phyloP scores from a whole-genome alignment of 768 basidiomycete genomes.

The Boletus reticuloceps region DNA sequence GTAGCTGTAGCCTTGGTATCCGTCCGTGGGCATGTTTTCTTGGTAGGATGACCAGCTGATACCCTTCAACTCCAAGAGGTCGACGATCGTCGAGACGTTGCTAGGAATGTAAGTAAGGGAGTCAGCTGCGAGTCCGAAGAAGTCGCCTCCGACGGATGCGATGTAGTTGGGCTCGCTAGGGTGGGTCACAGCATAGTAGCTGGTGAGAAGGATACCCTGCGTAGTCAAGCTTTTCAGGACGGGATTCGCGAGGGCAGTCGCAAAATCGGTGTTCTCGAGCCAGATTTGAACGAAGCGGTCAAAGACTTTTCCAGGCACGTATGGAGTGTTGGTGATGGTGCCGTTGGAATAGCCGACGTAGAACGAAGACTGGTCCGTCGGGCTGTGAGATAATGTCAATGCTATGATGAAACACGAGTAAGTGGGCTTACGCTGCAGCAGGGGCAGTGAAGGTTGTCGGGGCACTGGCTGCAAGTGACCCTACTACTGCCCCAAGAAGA shows the following conservation, averaged over 20 bases:
- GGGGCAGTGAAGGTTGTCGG: slow-evolving; percentile 26
- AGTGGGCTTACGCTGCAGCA: slow-evolving; percentile 27
- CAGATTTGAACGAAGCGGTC: slow-evolving; percentile 53
- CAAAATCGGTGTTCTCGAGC: slow-evolving; percentile 60
- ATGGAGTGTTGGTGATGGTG: slow-evolving; percentile 38
- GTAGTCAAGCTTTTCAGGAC: slow-evolving; percentile 39
- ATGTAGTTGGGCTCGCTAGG: slow-evolving; percentile 59
- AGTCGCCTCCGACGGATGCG: not conserved
- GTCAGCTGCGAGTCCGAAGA: not conserved
- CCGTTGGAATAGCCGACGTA: slow-evolving; percentile 42
- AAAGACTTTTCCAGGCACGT: slow-evolving; percentile 42
- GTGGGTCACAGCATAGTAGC: slow-evolving; percentile 50
- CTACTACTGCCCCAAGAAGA: slow-evolving; percentile 12
- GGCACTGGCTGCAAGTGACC: slow-evolving; percentile 14
- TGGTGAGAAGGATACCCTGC: slow-evolving; percentile 48
- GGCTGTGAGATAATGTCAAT: slow-evolving; percentile 17
- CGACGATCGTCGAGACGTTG: slow-evolving; percentile 57
- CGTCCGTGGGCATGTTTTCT: slow-evolving; percentile 53
- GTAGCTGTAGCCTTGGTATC: slow-evolving; percentile 41
- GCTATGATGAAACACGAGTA: no score
- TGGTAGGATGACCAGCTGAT: slow-evolving; percentile 62
- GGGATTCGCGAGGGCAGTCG: not conserved
- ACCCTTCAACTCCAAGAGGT: slow-evolving; percentile 54
- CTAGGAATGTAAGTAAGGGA: slow-evolving; percentile 26
- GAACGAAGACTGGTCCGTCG: slow-evolving; percentile 31